Percentiles rank a stretch among this genome's conserved stretches.
These are phyloP conservation scores for Barbatosphaeria neglecta DNA, from an alignment of 495 filamentous ascomycete genomes.

Conservation along the genomic window DNA sequence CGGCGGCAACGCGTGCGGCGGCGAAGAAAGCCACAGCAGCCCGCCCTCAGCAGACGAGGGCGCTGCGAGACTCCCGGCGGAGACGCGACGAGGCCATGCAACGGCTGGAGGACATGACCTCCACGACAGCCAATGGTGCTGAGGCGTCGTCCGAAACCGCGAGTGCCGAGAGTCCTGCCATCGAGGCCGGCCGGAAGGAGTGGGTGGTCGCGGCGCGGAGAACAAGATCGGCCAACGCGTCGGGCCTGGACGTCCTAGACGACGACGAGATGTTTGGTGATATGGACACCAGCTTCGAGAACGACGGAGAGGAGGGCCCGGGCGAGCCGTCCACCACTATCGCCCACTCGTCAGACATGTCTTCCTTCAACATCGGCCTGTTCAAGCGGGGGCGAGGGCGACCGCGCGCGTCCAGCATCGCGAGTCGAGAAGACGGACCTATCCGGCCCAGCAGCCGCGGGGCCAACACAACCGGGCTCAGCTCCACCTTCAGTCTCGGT, in stretches of 20 bases:
- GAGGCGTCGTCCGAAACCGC: slow-evolving; percentile 1
- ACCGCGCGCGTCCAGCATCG: slow-evolving; percentile 34
- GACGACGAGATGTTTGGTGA: slow-evolving; percentile 35
- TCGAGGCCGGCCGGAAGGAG: slow-evolving; percentile 17
- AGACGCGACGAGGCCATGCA: slow-evolving; percentile 29
- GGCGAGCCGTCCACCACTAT: slow-evolving; percentile 17
- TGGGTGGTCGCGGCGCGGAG: slow-evolving; percentile 3
- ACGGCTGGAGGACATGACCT: slow-evolving; percentile 25
- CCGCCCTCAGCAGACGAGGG: slow-evolving; percentile 16
- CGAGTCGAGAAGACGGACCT: slow-evolving; percentile 27
- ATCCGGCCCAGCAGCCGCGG: slow-evolving; percentile 39
- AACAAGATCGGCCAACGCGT: slow-evolving; percentile 21
- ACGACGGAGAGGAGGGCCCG: slow-evolving; percentile 8
- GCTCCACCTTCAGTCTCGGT: slow-evolving; percentile 33
- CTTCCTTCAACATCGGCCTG: slow-evolving; percentile 26
- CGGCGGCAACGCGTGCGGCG: neutral
- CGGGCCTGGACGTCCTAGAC: slow-evolving; percentile 27
- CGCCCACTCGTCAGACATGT: slow-evolving; percentile 31
- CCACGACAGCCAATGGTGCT: slow-evolving; percentile 10
- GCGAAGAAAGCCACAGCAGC: neutral
- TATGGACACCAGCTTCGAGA: slow-evolving; percentile 30
- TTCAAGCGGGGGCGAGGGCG: slow-evolving; percentile 26
- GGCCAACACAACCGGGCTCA: slow-evolving; percentile 30
- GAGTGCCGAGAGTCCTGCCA: slow-evolving; percentile 7
- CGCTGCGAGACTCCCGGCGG: slow-evolving; percentile 15